A percentile compares a stretch with the other conserved stretches of the same genome.
These are phyloP conservation scores for Scleromitrula shiraiana DNA, from an alignment of 2,329 filamentous ascomycete species.

Conservation along the genomic window DNA sequence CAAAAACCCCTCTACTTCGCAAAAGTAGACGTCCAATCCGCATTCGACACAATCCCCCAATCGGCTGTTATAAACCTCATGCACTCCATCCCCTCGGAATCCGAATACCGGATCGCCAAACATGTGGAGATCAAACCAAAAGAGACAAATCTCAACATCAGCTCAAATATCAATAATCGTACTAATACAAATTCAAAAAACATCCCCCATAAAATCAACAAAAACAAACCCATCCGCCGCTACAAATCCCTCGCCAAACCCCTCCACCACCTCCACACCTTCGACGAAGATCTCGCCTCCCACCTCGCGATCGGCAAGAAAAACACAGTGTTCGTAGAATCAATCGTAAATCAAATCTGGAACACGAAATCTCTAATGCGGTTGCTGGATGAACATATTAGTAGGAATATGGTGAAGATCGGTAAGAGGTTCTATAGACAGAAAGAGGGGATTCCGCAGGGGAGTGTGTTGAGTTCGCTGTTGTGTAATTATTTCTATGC, in stretches of 20 bases:
- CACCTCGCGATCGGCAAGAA: conserved; percentile 35
- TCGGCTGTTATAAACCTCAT: conserved; percentile 61
- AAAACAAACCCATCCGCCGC: conserved; percentile 23
- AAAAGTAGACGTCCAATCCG: conserved; percentile 85
- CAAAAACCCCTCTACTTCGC: conserved; percentile 64
- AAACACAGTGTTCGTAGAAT: conserved; percentile 70
- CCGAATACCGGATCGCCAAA: conserved; percentile 62
- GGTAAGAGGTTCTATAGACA: conserved; percentile 86
- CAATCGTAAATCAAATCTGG: conserved; percentile 48
- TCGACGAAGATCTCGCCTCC: conserved; percentile 24
- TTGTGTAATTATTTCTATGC: conserved; percentile 97
- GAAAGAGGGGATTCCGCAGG: conserved; percentile 84
- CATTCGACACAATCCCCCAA: conserved; percentile 95
- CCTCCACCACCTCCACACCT: conserved; percentile 22
- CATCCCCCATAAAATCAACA: conserved; percentile 4
- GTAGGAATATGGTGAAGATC: conserved; percentile 77
- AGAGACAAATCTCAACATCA: conserved; percentile 22
- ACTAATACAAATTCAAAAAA: too few relatives aligned
- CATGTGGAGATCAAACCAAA: conserved; percentile 62
- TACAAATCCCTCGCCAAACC: conserved; percentile 26
- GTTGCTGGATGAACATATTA: conserved; percentile 74
- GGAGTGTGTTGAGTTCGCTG: conserved; percentile 76
- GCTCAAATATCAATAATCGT: too few relatives aligned
- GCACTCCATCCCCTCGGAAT: conserved; percentile 44
- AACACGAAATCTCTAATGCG: conserved; percentile 52